phyloP scores from a whole-genome alignment of 2,329 filamentous ascomycete genomes.

The Trichoderma hamatum region DNA sequence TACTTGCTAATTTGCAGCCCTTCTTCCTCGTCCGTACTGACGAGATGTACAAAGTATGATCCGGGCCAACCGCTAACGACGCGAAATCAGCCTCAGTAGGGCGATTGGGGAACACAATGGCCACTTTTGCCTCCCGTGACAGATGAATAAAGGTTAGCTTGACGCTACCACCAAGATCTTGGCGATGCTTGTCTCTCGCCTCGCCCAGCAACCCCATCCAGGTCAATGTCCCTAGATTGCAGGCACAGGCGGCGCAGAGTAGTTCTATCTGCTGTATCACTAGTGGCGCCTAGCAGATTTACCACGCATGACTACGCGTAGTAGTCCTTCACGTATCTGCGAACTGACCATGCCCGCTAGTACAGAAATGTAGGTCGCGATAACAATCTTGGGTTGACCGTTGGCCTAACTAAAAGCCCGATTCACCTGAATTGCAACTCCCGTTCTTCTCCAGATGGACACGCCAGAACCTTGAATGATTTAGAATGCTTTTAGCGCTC shows the following conservation, averaged over 20 bases:
- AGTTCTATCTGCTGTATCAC: not conserved
- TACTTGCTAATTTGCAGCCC: not conserved
- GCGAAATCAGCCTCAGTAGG: not conserved
- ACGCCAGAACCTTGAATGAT: slow-evolving; percentile 8
- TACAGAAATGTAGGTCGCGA: not conserved
- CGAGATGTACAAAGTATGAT: not conserved
- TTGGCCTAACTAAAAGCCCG: not conserved
- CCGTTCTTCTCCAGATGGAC: slow-evolving; percentile 6
- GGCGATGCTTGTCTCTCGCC: not conserved
- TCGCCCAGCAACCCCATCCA: not conserved
- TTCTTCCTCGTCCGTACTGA: not conserved
- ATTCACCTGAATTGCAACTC: not conserved
- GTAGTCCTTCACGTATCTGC: not conserved
- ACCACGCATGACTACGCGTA: not conserved
- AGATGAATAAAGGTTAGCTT: not conserved
- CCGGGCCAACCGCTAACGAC: not conserved
- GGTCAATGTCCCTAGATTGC: not conserved
- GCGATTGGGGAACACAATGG: not conserved
- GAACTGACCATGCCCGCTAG: slow-evolving; percentile 3
- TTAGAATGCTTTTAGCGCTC: slow-evolving; percentile 4
- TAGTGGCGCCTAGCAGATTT: not conserved
- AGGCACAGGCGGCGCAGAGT: not conserved
- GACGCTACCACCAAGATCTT: not conserved
- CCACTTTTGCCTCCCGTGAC: not conserved
- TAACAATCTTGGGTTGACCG: not conserved